Base-by-base conservation (phyloP, 495 filamentous ascomycete species). In the Thermothielavioides terrestris region DNA sequence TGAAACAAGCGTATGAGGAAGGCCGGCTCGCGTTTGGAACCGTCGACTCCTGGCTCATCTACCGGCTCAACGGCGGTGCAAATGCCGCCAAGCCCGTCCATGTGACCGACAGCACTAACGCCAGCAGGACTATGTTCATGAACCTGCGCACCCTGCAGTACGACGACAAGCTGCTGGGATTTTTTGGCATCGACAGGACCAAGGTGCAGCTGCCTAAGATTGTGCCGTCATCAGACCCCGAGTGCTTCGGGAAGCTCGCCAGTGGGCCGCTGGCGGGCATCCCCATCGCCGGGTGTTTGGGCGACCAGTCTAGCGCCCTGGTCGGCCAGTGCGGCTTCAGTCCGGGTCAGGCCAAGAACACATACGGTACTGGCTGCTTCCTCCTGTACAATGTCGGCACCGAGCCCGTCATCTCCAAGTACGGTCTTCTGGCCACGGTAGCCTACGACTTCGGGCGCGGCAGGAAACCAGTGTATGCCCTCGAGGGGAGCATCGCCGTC, bases 81-180 rank as follows among this genome's bases (percentile, higher is more conserved):
- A 69, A 80, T 41, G 57, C 63, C 14, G 60, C 63, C 17, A 70
- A 59, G 23, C 80, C 80, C 34, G 63, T 86, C 38, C 80, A 86
- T 54, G 86, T 97, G 40, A 92, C 91, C 3, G 91, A 97, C 64
- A 81, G 84, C 14, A 94, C 88, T 40, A 97, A 97, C 64, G 90
- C 91, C 25, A 92, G 87, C 14, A 71, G 91, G 53, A 97, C 91
- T 44, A 95, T 95, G 91, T 95, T 95, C 66, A 89, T 94, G 82
- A 92, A 95, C 67, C 75, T 97, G 30, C 77, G 84, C 52, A 92
- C 84, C 5, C 72, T 94, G 25, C 69, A 94, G 59, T 97, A 95
- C 62, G 88, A 94, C 61, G 80, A 92, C 46, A 76, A 73, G 34
- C 74, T 94, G 5, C 73, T 97, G 38, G 70, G 80, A 18, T 97